Evolutionary conservation across 139 green algal genomes (phyloP), one percentile per base, ranked within the genome.

Genomic region (Tetratostichococcus sp.): DNA sequence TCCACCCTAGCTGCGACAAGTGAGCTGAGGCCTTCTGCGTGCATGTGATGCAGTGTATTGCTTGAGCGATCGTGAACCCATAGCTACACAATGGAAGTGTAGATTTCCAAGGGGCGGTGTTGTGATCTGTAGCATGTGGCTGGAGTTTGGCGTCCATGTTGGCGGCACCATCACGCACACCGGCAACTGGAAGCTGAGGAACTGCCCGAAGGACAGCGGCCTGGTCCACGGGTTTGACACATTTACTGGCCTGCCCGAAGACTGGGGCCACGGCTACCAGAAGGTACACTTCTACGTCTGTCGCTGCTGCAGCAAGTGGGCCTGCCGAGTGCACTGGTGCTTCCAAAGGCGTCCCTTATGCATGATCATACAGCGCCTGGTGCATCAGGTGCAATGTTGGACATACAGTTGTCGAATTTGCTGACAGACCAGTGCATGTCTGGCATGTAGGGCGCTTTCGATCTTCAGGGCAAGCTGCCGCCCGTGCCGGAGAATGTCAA

Each of bases 141-240:
- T 75, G 19, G 70, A 75, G n/a, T 75, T 75, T 67, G 70, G 70
- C 35, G 70, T 75, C 8, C 65, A 50, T 30, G 42, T 67, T 42
- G 70, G 70, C 23, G 42, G 30, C 16, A 75, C 70, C 0, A 43
- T 75, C 1, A 75, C 62, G 70, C 62, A 0, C 65, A 75, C n/a
- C 62, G 70, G 35, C 62, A 35, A 67, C 3, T 35, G 26, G 65
- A 75, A 23, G 62, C 42, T 75, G 42, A 75, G 30, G 30, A 34
- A 30, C 25, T 28, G 0, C 26, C 42, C 0, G 26, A 23, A 35
- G 34, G 42, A 66, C 35, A 35, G 8, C 39, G 39, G 39, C 42
- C 35, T 67, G 35, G 70, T 75, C 4, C 65, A 75, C 35, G 70
- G 70, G 26, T 75, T 75, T 67, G 70, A 75, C 70, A 75, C 70